Percentiles rank a stretch among this genome's conserved stretches.
Evolutionary conservation across 2,329 filamentous ascomycete species (phyloP).

Genomic region (Penicillium sp.): DNA sequence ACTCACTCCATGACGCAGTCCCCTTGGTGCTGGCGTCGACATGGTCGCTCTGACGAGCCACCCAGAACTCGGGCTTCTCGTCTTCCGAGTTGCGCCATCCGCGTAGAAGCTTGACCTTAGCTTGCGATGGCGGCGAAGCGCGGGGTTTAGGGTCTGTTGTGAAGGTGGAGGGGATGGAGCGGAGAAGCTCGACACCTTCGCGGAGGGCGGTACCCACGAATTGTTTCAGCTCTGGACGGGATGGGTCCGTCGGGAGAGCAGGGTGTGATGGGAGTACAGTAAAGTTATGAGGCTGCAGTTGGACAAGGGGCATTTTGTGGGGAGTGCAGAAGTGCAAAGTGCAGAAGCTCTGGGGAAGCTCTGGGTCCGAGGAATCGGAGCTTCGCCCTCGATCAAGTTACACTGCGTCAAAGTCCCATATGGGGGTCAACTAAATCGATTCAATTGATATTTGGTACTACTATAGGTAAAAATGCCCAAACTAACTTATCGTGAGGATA

Average conservation of each 20-base stretch:
- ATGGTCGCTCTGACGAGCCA: constrained; percentile 39
- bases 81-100: constrained; percentile 12
- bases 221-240: constrained; percentile 16
- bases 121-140: constrained; percentile 26
- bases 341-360: background rate
- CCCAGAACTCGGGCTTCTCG: constrained; percentile 34
- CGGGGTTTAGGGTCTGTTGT: constrained; percentile 24
- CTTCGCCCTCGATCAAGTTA: background rate
- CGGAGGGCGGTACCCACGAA: constrained; percentile 25
- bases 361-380: background rate
- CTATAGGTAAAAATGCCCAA: too few relatives aligned
- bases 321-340: too few relatives aligned
- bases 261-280: constrained; percentile 29
- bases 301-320: constrained; percentile 23
- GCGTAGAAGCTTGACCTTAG: constrained; percentile 28
- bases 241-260: constrained; percentile 15
- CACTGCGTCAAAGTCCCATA: background rate
- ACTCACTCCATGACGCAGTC: constrained; percentile 38
- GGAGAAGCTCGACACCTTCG: constrained; percentile 28
- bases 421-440: too few relatives aligned
- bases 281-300: constrained; percentile 26
- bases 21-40: constrained; percentile 25
- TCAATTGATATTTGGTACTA: too few relatives aligned
- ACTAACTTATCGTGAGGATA: too few relatives aligned
- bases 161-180: constrained; percentile 27